These are phyloP conservation scores for Apiospora hydei DNA, from an alignment of 2,329 filamentous ascomycete genomes.

Conservation along the genomic window DNA sequence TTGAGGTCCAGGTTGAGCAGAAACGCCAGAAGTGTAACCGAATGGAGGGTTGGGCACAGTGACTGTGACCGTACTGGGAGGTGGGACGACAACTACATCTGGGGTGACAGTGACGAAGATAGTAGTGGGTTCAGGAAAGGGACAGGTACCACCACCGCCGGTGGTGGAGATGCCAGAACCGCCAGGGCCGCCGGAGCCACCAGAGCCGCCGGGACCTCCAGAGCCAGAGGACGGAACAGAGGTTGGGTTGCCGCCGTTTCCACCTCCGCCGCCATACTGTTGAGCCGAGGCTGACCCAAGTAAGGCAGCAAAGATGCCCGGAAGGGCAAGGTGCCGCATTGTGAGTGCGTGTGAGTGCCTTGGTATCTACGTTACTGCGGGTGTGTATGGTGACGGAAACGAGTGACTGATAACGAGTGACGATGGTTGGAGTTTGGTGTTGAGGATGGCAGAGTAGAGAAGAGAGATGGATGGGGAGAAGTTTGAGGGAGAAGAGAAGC, in stretches of 20 bases:
- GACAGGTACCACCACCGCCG: slow-evolving; percentile 46
- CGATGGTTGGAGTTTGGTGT: slow-evolving; percentile 22
- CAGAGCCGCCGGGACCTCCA: not conserved
- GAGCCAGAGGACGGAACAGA: not conserved
- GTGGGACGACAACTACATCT: slow-evolving; percentile 34
- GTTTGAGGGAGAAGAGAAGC: slow-evolving; percentile 25
- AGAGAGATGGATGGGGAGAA: slow-evolving; percentile 26
- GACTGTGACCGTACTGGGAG: slow-evolving; percentile 42
- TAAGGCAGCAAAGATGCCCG: slow-evolving; percentile 24
- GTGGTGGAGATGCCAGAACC: slow-evolving; percentile 29
- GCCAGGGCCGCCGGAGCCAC: slow-evolving; percentile 10
- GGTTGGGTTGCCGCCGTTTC: not conserved
- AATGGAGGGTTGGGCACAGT: slow-evolving; percentile 34
- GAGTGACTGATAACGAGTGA: slow-evolving; percentile 23
- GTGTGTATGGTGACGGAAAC: not conserved
- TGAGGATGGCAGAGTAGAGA: slow-evolving; percentile 27
- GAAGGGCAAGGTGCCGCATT: slow-evolving; percentile 24
- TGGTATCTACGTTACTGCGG: not conserved
- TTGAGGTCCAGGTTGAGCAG: slow-evolving; percentile 31
- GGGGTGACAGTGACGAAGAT: slow-evolving; percentile 57
- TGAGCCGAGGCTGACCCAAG: slow-evolving; percentile 20
- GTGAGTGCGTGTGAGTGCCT: not conserved
- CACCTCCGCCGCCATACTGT: slow-evolving; percentile 18
- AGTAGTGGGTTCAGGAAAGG: slow-evolving; percentile 49
- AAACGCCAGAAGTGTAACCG: slow-evolving; percentile 25